Evolutionary conservation across 345 rosid genomes (phyloP).

Genomic region (Combretum micranthum): DNA sequence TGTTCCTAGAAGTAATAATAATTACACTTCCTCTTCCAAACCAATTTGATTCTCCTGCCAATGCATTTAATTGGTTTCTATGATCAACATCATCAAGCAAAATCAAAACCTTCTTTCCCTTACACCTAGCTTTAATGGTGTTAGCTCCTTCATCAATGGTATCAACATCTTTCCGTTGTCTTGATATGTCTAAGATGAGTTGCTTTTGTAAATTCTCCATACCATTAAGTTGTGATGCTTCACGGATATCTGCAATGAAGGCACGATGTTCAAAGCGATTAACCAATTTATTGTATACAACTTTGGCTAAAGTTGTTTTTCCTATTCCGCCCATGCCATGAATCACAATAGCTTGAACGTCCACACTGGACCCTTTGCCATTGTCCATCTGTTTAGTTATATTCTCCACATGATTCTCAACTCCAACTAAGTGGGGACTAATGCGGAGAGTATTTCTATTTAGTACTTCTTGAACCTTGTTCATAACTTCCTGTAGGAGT

Average conservation of each 20-base stretch:
- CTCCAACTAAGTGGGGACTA: neutral
- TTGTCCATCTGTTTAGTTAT: neutral
- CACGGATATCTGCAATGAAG: constrained; percentile 4
- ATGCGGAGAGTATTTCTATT: neutral
- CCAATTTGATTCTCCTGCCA: no score
- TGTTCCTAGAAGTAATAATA: no score
- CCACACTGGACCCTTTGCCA: neutral
- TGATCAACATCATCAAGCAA: neutral
- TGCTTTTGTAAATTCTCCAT: neutral
- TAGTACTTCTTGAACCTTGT: neutral
- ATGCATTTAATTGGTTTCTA: no score
- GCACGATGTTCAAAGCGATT: neutral
- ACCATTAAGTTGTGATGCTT: neutral
- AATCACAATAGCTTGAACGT: neutral
- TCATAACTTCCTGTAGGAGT: neutral
- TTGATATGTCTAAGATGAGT: neutral
- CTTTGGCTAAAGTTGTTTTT: constrained; percentile 4
- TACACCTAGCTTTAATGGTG: neutral
- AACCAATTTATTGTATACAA: neutral
- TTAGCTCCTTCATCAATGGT: neutral
- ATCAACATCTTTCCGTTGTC: neutral
- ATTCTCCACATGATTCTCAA: constrained; percentile 1
- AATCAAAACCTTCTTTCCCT: neutral
- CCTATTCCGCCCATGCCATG: constrained; percentile 8
- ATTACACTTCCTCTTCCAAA: no score